Evolutionary conservation across 495 filamentous ascomycete genomes (phyloP).

Genomic region (Astrocystis sublimbata): DNA sequence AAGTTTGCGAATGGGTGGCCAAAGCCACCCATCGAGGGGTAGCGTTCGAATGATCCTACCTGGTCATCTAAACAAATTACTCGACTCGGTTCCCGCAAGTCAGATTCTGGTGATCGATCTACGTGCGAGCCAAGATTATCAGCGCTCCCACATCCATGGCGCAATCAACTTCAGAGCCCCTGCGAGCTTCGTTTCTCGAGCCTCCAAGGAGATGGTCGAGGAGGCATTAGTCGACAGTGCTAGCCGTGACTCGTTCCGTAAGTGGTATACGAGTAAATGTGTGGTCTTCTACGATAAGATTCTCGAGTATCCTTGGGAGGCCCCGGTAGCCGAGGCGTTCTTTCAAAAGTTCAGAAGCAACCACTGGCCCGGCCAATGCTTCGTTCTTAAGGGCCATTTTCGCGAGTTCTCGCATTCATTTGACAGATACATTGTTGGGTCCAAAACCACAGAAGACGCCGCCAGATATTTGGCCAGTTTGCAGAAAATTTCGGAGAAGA

Average conservation of each 20-base stretch:
- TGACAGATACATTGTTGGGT: conserved; percentile 45
- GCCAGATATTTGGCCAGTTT: conserved; percentile 45
- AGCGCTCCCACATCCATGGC: conserved; percentile 48
- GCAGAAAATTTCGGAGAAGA: conserved; percentile 30
- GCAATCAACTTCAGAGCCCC: conserved; percentile 51
- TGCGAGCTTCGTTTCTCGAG: conserved; percentile 40
- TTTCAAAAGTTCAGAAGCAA: conserved; percentile 41
- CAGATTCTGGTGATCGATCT: conserved; percentile 49
- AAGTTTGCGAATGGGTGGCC: conserved; percentile 36
- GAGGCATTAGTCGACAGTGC: conserved; percentile 47
- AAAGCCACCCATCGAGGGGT: conserved; percentile 22
- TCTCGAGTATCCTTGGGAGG: conserved; percentile 49
- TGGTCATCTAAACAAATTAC: conserved; percentile 46
- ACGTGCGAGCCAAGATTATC: conserved; percentile 43
- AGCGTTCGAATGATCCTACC: conserved; percentile 48
- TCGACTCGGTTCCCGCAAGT: conserved; percentile 46
- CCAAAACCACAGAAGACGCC: conserved; percentile 42
- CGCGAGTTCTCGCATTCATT: conserved; percentile 49
- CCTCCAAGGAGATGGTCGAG: conserved; percentile 51
- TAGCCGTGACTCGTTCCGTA: conserved; percentile 44
- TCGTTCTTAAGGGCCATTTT: conserved; percentile 52
- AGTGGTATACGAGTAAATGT: conserved; percentile 46
- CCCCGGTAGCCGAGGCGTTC: conserved; percentile 44
- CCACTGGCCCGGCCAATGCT: conserved; percentile 47
- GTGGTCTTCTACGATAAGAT: conserved; percentile 51